These are phyloP conservation scores for Fremontodendron californicum DNA, from an alignment of 345 rosid species.

Conservation along the genomic window DNA sequence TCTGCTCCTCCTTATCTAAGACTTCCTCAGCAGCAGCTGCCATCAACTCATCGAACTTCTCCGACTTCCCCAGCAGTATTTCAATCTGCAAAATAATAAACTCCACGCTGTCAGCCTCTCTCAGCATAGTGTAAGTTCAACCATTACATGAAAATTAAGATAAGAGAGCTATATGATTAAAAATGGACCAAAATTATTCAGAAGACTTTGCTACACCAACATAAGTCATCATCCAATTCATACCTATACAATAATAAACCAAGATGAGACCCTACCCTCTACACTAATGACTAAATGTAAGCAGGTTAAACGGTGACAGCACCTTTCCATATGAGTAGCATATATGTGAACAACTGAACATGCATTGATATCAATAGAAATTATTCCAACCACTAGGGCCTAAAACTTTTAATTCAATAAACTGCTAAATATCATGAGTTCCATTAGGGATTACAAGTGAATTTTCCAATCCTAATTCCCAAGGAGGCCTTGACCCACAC, in stretches of 20 bases:
- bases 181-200: background rate
- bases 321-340: background rate
- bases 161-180: background rate
- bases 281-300: background rate
- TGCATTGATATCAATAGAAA: background rate
- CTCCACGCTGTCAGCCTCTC: slow-evolving; percentile 1
- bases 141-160: background rate
- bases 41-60: slow-evolving; percentile 68
- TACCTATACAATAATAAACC: background rate
- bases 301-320: background rate
- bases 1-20: slow-evolving; percentile 44
- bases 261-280: background rate
- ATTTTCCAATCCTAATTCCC: background rate
- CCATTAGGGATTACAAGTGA: background rate
- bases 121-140: background rate
- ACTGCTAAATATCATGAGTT: background rate
- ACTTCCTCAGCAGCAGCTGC: slow-evolving; percentile 60
- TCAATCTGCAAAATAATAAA: slow-evolving; percentile 40
- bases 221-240: background rate
- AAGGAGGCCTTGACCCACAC: background rate
- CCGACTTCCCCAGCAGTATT: slow-evolving; percentile 55
- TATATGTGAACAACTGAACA: background rate
- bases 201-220: background rate
- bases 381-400: background rate
- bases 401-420: background rate